Evolutionary conservation across 2,329 filamentous ascomycete species (phyloP).

Genomic region (Tolypocladium amazonense): DNA sequence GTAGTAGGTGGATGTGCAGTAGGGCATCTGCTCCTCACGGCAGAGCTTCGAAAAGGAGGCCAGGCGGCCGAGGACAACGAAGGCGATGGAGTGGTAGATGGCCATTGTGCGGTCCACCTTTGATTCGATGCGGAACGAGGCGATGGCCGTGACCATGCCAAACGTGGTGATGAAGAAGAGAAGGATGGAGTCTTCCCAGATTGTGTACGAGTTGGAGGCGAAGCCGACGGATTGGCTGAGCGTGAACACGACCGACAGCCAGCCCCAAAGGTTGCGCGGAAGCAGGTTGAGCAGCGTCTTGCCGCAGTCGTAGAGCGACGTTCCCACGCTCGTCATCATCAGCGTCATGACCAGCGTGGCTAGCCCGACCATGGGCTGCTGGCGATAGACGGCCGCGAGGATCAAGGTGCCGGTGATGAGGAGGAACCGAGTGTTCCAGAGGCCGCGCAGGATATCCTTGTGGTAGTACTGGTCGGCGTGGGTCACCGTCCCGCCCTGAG

Average conservation of each 20-base stretch:
- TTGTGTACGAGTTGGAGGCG: slow-evolving; percentile 95
- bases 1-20: slow-evolving; percentile 92
- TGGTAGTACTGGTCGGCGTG: slow-evolving; percentile 26
- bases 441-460: slow-evolving; percentile 21
- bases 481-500: slow-evolving; percentile 25
- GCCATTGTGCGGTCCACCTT: slow-evolving; percentile 62
- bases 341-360: slow-evolving; percentile 27
- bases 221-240: slow-evolving; percentile 87
- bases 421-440: slow-evolving; percentile 23
- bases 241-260: slow-evolving; percentile 70
- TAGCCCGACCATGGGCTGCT: slow-evolving; percentile 20
- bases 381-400: slow-evolving; percentile 18
- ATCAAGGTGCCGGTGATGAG: slow-evolving; percentile 17
- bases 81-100: slow-evolving; percentile 75
- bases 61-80: slow-evolving; percentile 66
- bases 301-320: slow-evolving; percentile 30
- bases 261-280: slow-evolving; percentile 78
- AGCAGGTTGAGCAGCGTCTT: slow-evolving; percentile 42
- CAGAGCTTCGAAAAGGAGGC: slow-evolving; percentile 87
- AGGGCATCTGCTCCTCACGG: slow-evolving; percentile 97
- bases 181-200: slow-evolving; percentile 95
- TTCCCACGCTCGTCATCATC: slow-evolving; percentile 29
- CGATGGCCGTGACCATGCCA: slow-evolving; percentile 61
- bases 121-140: slow-evolving; percentile 62
- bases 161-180: slow-evolving; percentile 88